These are phyloP conservation scores for Boletus eberwhitei DNA, from an alignment of 768 basidiomycete species.

Conservation along the genomic window DNA sequence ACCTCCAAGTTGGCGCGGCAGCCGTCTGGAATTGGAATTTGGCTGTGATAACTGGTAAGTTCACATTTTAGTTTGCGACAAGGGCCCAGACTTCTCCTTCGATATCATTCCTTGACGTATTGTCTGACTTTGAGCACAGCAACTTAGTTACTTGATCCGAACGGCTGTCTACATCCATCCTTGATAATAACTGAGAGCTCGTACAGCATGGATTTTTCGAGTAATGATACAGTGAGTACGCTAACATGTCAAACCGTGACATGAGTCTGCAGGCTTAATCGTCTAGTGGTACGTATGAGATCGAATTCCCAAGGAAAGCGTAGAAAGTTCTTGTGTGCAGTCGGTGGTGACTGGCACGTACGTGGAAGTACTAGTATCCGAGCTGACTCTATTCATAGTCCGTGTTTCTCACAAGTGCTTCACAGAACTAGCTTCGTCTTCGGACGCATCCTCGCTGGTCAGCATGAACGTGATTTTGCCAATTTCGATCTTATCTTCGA, in stretches of 20 bases:
- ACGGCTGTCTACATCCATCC: not conserved
- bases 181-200: not conserved
- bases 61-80: not conserved
- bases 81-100: not conserved
- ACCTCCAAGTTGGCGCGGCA: not conserved
- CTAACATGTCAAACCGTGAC: not conserved
- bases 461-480: conserved; percentile 6
- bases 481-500: not conserved
- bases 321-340: not conserved
- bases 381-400: not conserved
- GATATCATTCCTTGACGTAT: not conserved
- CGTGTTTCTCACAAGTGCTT: not conserved
- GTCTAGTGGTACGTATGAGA: not conserved
- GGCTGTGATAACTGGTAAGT: not conserved
- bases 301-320: not conserved
- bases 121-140: not conserved
- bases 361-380: not conserved
- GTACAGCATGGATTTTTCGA: not conserved
- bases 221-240: not conserved
- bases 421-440: not conserved
- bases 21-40: not conserved
- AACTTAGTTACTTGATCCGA: not conserved
- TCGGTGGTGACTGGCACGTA: not conserved
- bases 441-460: not conserved
- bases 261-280: not conserved